These are phyloP conservation scores for Coemansia sp. DNA, from an alignment of 192 early-diverging fungal species.

Conservation along the genomic window DNA sequence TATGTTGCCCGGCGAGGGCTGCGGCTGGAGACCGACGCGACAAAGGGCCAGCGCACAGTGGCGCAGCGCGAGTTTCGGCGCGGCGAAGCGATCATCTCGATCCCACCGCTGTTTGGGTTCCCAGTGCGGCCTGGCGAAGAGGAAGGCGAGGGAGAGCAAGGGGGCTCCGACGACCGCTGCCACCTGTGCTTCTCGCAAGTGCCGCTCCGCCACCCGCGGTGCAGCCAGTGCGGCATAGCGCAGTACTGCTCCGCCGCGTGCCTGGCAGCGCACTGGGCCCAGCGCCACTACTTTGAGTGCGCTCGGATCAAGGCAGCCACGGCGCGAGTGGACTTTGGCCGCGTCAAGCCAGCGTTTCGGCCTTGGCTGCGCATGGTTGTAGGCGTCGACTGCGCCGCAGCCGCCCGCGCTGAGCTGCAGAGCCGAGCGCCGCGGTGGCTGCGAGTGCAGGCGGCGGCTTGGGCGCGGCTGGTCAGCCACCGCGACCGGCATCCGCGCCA, in stretches of 20 bases:
- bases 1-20: conserved; percentile 17
- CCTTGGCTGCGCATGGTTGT: conserved; percentile 37
- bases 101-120: conserved; percentile 30
- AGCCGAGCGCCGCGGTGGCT: conserved; percentile 17
- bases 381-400: conserved; percentile 11
- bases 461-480: conserved; percentile 33
- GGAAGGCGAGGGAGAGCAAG: not conserved
- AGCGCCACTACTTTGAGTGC: conserved; percentile 43
- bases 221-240: conserved; percentile 39
- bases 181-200: conserved; percentile 28
- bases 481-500: conserved; percentile 24
- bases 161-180: conserved; percentile 12
- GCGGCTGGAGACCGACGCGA: conserved; percentile 11
- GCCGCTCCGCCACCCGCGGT: conserved; percentile 29
- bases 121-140: conserved; percentile 19
- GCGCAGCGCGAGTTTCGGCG: conserved; percentile 18
- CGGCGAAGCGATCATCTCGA: conserved; percentile 19
- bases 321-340: not conserved
- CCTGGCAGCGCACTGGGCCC: conserved; percentile 27
- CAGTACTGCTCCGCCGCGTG: conserved; percentile 40
- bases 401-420: not conserved
- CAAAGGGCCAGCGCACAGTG: conserved; percentile 24
- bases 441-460: conserved; percentile 30
- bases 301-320: not conserved
- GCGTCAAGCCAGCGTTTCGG: conserved; percentile 31